Evolutionary conservation across 352 stramenopile species (phyloP).

Genomic region (Globisporangium lucens): DNA sequence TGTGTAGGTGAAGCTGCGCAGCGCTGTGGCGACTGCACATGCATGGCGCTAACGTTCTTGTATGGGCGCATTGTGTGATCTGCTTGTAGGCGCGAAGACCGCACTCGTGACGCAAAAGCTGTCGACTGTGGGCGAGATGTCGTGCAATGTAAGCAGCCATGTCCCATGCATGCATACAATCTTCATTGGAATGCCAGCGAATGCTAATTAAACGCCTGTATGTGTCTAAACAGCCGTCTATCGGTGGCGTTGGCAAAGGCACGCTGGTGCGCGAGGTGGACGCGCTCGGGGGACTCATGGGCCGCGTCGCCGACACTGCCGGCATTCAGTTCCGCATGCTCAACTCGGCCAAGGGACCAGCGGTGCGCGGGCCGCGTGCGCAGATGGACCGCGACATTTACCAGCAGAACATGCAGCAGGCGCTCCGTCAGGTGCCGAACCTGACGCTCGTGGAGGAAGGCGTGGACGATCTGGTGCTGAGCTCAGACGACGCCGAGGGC

Average conservation of each 20-base stretch:
- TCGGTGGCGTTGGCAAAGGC: slow-evolving; percentile 98
- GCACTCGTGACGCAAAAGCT: slow-evolving; percentile 95
- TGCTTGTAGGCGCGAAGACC: slow-evolving; percentile 84
- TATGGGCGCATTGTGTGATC: neutral
- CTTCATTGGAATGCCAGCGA: neutral
- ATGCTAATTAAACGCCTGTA: neutral
- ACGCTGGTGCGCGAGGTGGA: slow-evolving; percentile 98
- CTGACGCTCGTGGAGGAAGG: slow-evolving; percentile 92
- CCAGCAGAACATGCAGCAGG: slow-evolving; percentile 92
- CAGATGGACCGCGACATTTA: slow-evolving; percentile 99
- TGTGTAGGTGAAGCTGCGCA: too few relatives aligned
- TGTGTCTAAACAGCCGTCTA: slow-evolving; percentile 78
- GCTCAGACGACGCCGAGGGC: slow-evolving; percentile 41
- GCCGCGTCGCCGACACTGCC: slow-evolving; percentile 91
- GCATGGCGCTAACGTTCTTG: neutral
- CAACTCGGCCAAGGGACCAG: slow-evolving; percentile 93
- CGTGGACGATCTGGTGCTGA: slow-evolving; percentile 94
- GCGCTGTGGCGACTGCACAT: too few relatives aligned
- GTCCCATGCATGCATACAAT: slow-evolving; percentile 8
- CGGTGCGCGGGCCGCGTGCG: slow-evolving; percentile 86
- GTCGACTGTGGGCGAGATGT: slow-evolving; percentile 96
- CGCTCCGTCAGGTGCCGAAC: slow-evolving; percentile 74
- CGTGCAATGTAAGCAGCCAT: slow-evolving; percentile 88
- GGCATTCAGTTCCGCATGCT: slow-evolving; percentile 98
- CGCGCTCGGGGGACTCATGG: slow-evolving; percentile 97